Evolutionary conservation across 305 asterid species (phyloP), one percentile per base, ranked within the genome.

Genomic region (Fraxinus greggii): DNA sequence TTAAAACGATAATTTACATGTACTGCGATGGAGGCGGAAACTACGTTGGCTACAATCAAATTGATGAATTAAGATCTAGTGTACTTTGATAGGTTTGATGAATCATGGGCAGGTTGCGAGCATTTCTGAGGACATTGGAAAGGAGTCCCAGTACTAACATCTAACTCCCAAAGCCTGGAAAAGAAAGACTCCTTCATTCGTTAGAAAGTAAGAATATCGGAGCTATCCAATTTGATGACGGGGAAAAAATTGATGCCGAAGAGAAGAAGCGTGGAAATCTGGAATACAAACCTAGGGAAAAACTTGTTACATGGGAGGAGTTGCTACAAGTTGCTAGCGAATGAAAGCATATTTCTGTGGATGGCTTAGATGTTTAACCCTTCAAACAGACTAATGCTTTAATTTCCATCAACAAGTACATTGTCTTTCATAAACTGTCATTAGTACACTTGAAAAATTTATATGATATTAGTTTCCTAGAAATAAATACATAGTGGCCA

Each of bases 201-300:
- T 83, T 95, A 31, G 89, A 89, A 72, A 73, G 89, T 69, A 86
- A 92, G 86, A 90, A 88, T 82, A 86, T 88, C 31, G 86, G 80
- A 81, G 84, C 87, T 17, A 88, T 94, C 86, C 77, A 93, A 3
- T 88, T 90, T 45, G 89, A 83, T 75, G 92, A 78, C 59, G 91
- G 97, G 98, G 88, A 88, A 88, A 91, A 89, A 85, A 91, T 92
- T 2, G 97, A 95, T 75, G 28, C 17, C 13, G 97, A 94, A 86
- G 98, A 96, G 87, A 88, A 77, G 85, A 86, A 90, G 86, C 92
- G 83, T 6, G 97, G 93, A 42, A 75, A 80, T 82, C 79, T 86
- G 87, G 90, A 84, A 80, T 88, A 82, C 84, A 91, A 90, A 86
- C 93, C 94, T 1, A 86, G 98, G 76, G 98, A 95, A 81, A 95